phyloP scores from a whole-genome alignment of 2,329 filamentous ascomycete genomes.

The Calonectria naviculata region DNA sequence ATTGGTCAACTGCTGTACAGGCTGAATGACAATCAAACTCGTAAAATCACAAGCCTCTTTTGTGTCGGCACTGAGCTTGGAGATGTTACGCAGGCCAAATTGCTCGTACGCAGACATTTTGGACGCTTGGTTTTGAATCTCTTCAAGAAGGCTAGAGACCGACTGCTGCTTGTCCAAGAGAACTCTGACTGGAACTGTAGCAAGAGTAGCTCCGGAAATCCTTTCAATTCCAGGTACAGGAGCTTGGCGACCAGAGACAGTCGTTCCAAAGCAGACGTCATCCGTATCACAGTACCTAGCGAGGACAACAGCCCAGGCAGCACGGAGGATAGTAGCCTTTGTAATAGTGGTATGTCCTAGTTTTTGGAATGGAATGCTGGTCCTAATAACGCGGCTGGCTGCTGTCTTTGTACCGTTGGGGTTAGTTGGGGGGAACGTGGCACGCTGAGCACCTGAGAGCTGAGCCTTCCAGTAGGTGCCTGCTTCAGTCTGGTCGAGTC shows the following conservation, averaged over 20 bases:
- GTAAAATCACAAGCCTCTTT: constrained; percentile 38
- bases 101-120: constrained; percentile 28
- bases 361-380: background rate
- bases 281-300: constrained; percentile 5
- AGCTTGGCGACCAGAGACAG: constrained; percentile 17
- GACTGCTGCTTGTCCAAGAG: constrained; percentile 39
- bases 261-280: constrained; percentile 8
- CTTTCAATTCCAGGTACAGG: constrained; percentile 30
- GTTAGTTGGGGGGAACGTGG: background rate
- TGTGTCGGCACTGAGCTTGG: constrained; percentile 18
- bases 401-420: background rate
- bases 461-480: constrained; percentile 5
- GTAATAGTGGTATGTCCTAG: background rate
- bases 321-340: constrained; percentile 5
- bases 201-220: constrained; percentile 45
- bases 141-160: constrained; percentile 46
- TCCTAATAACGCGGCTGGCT: background rate
- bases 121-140: constrained; percentile 28
- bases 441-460: background rate
- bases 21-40: constrained; percentile 43
- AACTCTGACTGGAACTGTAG: constrained; percentile 37
- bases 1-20: background rate
- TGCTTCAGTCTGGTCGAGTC: background rate
- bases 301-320: constrained; percentile 11
- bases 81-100: constrained; percentile 30